Base-by-base conservation (phyloP, 441 rosid species). In the Kokia cookei region DNA sequence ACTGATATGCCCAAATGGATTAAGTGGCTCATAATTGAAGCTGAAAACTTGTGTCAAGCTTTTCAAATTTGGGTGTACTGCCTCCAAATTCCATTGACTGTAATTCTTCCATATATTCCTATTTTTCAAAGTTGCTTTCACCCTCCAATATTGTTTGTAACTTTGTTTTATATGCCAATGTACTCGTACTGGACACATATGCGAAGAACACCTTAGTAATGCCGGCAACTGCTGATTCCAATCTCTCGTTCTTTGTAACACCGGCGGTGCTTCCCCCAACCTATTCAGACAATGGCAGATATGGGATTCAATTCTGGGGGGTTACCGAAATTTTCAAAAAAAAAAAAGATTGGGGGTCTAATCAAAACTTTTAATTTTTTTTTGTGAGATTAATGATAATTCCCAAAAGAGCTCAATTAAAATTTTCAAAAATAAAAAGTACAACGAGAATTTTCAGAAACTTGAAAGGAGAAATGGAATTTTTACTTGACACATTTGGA, bases 81-180 rank as follows among this genome's bases (percentile, higher is more conserved):
- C 92, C 35, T 89, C 97, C 80, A 92, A 14, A 83, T 84, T 94
- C 97, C 98, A 94, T 14, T 78, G 65, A 0, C 96, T 75, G 70
- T 92, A 94, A 75, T 92, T 94, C 66, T 79, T 87, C 75, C 86
- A 77, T 26, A 81, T 74, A 65, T 93, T 90, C 9, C 80, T 51
- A 76, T 91, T 93, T 2, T 89, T 86, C 55, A 91, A 78, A 7
- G 93, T 91, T 66, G 90, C 81, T 78, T 91, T 93, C 55, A 87
- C 96, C 58, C 96, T 75, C 99, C 99, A 93, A 35, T 89, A 90
- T 55, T 84, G 83, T 73, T 59, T 87, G 78, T 95, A 95, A 76
- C 87, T 93, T 63, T 86, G 86, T 75, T 93, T 95, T 11, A 95
- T 86, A 57, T 95, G 99, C 99, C 99, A 95, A 67, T 93, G 99